Evolutionary conservation across 768 basidiomycete species (phyloP), one percentile per base, ranked within the genome.

Genomic region (Trametes sanguinea): DNA sequence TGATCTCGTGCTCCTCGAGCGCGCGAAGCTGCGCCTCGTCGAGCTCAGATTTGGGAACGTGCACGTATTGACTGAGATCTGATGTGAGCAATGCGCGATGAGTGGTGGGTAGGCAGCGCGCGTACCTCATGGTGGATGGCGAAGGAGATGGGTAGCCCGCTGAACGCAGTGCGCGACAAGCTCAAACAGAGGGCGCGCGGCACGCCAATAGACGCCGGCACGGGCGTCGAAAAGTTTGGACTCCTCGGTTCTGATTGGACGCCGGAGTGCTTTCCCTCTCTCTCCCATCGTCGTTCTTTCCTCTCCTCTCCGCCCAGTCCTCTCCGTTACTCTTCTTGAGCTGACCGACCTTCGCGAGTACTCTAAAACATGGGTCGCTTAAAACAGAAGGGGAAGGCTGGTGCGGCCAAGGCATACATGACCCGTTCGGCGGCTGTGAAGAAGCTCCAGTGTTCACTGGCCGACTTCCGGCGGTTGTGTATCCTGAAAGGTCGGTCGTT

Each of bases 1-100:
- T 94, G 76, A 98, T 97, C 78, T 98, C 95, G 73, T 97, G 95
- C 75, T 99, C 97, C 76, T 98, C 96, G 62, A 99, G 81, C 70
- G 94, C 91, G 60, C 94, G 90, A 51, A 98, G 82, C 78, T 98
- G 95, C 9, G 94, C 92, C 76, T 98, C 97, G 73, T 98, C 95
- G 59, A 98, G 83, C 79, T 98, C 97, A 44, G 95, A 97, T 75
- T 95, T 97, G 57, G 95, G 92, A 61, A 95, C 89, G 74, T 95
- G 92, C 63, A 93, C 92, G 79, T 95, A 97, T 85, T 98, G 95
- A 82, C 95, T 98, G 71, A 3, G 60, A 39, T 2, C n/a, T 10
- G 4, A 29, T 2, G 11, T 66, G 13, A 65, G 64, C 50, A 45
- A 59, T 16, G 29, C 27, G 45, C n/a, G n/a, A 14, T 16, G 32